Percentiles rank a stretch among this genome's conserved stretches.
Evolutionary conservation across 495 filamentous ascomycete genomes (phyloP).

Genomic region (Xeromyces bisporus): DNA sequence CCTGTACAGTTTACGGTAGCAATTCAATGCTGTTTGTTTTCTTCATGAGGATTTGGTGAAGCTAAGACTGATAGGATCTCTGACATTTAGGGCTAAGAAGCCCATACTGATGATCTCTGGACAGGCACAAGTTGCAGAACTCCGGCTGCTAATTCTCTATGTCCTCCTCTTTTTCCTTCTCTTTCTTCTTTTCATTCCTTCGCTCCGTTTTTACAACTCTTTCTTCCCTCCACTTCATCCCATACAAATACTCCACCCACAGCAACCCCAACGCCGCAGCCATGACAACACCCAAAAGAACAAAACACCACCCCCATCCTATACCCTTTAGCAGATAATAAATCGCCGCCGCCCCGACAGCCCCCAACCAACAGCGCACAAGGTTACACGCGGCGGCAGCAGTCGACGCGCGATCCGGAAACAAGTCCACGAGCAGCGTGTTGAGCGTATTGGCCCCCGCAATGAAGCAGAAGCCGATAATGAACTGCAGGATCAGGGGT

Average conservation of each 20-base stretch:
- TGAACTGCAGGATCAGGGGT: slow-evolving; percentile 37
- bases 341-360: slow-evolving; percentile 40
- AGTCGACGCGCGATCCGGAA: slow-evolving; percentile 36
- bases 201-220: slow-evolving; percentile 8
- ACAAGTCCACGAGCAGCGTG: slow-evolving; percentile 43
- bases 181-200: slow-evolving; percentile 5
- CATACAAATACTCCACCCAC: slow-evolving; percentile 16
- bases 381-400: slow-evolving; percentile 54
- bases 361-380: slow-evolving; percentile 44
- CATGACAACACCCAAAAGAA: slow-evolving; percentile 18
- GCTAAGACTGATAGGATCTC: too few relatives aligned
- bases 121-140: too few relatives aligned
- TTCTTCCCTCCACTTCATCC: slow-evolving; percentile 25
- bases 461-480: slow-evolving; percentile 35
- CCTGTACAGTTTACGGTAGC: slow-evolving; percentile 16
- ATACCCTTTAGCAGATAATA: slow-evolving; percentile 41
- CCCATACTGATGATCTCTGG: too few relatives aligned
- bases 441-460: slow-evolving; percentile 27
- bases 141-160: background rate
- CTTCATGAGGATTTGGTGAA: background rate
- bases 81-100: too few relatives aligned
- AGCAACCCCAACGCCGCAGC: slow-evolving; percentile 21
- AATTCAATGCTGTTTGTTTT: slow-evolving; percentile 7
- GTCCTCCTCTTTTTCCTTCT: slow-evolving; percentile 1
- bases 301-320: slow-evolving; percentile 47